Base-by-base conservation (phyloP, 176 grass and related monocot genomes). In the Musa schizocarpa region DNA sequence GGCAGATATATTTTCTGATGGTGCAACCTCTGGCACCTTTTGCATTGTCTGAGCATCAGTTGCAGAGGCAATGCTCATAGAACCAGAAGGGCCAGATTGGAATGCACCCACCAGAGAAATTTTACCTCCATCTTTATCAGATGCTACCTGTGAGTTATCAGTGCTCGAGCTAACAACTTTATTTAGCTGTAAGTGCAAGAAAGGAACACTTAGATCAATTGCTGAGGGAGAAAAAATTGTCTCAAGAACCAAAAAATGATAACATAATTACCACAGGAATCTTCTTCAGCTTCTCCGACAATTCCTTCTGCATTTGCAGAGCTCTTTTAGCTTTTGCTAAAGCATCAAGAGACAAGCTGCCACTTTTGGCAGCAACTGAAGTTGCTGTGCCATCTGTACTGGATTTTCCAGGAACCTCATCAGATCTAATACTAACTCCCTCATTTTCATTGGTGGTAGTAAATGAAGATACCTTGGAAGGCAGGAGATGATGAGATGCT, bases 361-460 rank as follows among this genome's bases (percentile, higher is more conserved):
- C 87, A 90, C 75, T 91, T 88, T 90, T 98, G 80, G 68, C 80
- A 84, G 86, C 74, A 71, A 81, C 43, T 86, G 88, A 85, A 55
- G 66, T 82, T 90, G 88, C 75, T 84, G 76, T 83, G 83, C 90
- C 90, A 98, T 91, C 90, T 94, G 95, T 98, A 94, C 95, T 98
- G 88, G 86, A 99, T 91, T 99, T 99, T 88, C 86, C 88, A 89
- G 88, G 88, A 99, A 94, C 90, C 82, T 93, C 88, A 91, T 99
- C 95, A 94, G 95, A 94, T 94, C 88, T 94, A 99, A 94, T 87
- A 94, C 90, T 99, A 99, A 93, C 88, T 82, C 95, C 95, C 86
- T 91, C 90, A 91, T 94, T 91, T 94, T 89, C 95, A 89, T 91
- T 99, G 90, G 79, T 91, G 84, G 85, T 99, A 84, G 77, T 88